Evolutionary conservation across 2,329 filamentous ascomycete genomes (phyloP).

Genomic region (Fusarium brachygibbosum): DNA sequence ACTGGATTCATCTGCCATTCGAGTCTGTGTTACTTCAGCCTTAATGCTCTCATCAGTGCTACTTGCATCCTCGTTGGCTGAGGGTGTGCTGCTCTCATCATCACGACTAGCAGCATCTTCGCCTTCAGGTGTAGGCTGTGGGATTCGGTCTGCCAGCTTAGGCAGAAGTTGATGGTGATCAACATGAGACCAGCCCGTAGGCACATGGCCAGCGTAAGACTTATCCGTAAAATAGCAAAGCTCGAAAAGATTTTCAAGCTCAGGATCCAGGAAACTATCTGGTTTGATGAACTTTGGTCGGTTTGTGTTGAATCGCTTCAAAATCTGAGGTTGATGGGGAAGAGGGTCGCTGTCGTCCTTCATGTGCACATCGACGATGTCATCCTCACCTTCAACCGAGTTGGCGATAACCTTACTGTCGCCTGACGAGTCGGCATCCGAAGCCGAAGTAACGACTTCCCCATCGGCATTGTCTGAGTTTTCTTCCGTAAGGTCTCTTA

Average conservation of each 20-base stretch:
- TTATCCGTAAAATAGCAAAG: slow-evolving; percentile 74
- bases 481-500: slow-evolving; percentile 65
- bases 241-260: slow-evolving; percentile 80
- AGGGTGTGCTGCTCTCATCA: slow-evolving; percentile 62
- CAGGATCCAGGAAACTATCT: slow-evolving; percentile 70
- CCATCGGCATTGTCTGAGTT: slow-evolving; percentile 71
- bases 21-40: slow-evolving; percentile 57
- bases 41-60: slow-evolving; percentile 64
- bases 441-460: slow-evolving; percentile 76
- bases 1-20: slow-evolving; percentile 71
- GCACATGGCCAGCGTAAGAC: slow-evolving; percentile 68
- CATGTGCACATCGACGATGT: slow-evolving; percentile 92
- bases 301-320: slow-evolving; percentile 63
- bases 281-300: slow-evolving; percentile 68
- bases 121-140: slow-evolving; percentile 58
- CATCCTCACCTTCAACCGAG: slow-evolving; percentile 90
- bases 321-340: slow-evolving; percentile 47
- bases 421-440: slow-evolving; percentile 74
- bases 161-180: slow-evolving; percentile 71
- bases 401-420: slow-evolving; percentile 80
- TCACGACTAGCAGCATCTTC: slow-evolving; percentile 65
- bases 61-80: slow-evolving; percentile 65
- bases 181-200: slow-evolving; percentile 76
- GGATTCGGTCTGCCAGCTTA: slow-evolving; percentile 62
- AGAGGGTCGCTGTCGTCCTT: slow-evolving; percentile 66